Evolutionary conservation across 176 grass and related monocot species (phyloP), one percentile per base, ranked within the genome.

Genomic region (Ensete ventricosum): DNA sequence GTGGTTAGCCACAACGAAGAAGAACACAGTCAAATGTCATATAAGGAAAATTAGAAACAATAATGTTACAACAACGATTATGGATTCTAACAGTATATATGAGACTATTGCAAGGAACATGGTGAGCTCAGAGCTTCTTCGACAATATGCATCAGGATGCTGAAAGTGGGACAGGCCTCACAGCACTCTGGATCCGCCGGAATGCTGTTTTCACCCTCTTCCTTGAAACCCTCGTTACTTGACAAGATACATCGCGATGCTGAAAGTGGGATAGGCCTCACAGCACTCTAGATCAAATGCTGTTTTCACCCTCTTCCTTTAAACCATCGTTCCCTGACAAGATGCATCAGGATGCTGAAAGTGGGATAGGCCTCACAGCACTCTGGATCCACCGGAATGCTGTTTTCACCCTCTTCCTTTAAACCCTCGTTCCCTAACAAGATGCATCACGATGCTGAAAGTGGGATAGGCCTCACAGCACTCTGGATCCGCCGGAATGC

Each of bases 301-400:
- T 7, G 60, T 82, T 81, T 80, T 93, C 62, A 98, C 84, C 70
- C 34, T 88, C 62, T 93, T 93, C 88, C 74, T 58, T 98, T 55
- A 93, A 26, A 1, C 50, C 52, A 0, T 25, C 24, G 24, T 25
- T 25, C 24, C 24, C 1, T 25, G 1, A 25, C 14, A 7, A 19
- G 19, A 70, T 50, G 11, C 14, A 70, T 92, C 82, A 92, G 72
- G 82, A 81, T 11, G 78, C 62, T 27, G 83, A 68, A 58, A 83
- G 85, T 20, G 86, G 90, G 81, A 98, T 87, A 13, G 94, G 90
- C 73, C 84, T 87, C 65, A 98, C 84, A 0, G 90, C 88, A 64
- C 86, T 81, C 77, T 93, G 82, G 53, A 98, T 93, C 58, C 90
- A 81, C 49, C 29, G 78, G 54, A 91, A 89, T 55, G 90, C 90